Conservation (phyloP, 345 rosid genomes). For the Clausena lansium region DNA sequence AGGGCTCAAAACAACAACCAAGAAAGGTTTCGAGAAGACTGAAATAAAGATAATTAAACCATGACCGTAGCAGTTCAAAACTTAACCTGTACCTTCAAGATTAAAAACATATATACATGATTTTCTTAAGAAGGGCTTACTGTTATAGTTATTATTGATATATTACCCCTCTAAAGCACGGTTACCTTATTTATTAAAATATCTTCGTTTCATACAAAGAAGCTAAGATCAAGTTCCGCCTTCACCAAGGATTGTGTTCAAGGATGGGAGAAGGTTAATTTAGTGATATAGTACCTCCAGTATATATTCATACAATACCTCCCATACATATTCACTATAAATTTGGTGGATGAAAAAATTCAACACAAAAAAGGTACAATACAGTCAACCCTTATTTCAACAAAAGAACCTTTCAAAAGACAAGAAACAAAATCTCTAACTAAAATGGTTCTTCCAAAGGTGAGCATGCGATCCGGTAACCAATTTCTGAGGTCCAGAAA, state of each 20-base stretch:
- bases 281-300: not conserved
- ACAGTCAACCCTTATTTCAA: slow-evolving; percentile 1
- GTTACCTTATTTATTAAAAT: not conserved
- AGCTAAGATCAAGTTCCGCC: not conserved
- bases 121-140: not conserved
- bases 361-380: not conserved
- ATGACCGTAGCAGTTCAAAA: not conserved
- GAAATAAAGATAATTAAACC: not conserved
- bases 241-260: not conserved
- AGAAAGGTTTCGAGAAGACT: not conserved
- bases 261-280: not conserved
- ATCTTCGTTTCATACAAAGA: not conserved
- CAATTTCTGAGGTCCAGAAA: not conserved
- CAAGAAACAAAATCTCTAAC: not conserved
- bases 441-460: not conserved
- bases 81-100: not conserved
- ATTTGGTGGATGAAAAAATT: not conserved
- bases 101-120: not conserved
- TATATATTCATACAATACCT: not conserved
- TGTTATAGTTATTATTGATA: not conserved
- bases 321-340: not conserved
- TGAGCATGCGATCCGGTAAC: not conserved
- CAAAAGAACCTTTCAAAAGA: not conserved
- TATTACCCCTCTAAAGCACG: not conserved
- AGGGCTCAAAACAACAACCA: not conserved